Evolutionary conservation across 139 green algal species (phyloP), one percentile per base, ranked within the genome.

Genomic region (Pleodorina starrii): DNA sequence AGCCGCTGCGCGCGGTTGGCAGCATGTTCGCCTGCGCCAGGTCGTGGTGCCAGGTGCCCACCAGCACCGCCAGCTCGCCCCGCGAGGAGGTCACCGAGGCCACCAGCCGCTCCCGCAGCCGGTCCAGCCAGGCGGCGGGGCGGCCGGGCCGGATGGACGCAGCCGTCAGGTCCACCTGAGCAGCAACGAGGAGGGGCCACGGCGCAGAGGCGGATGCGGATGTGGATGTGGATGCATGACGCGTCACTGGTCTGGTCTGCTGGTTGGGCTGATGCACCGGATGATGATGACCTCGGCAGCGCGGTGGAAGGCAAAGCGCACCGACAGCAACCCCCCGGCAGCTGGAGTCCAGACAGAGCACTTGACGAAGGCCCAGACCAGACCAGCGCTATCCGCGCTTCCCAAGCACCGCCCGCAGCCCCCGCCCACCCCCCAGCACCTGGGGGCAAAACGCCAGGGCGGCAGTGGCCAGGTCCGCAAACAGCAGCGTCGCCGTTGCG

Each of bases 371-470:
- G n/a, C n/a, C n/a, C n/a, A n/a, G n/a, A n/a, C n/a, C n/a, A n/a
- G n/a, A n/a, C n/a, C n/a, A n/a, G n/a, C n/a, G n/a, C n/a, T n/a
- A n/a, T n/a, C n/a, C n/a, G n/a, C n/a, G n/a, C n/a, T n/a, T n/a
- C n/a, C n/a, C n/a, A n/a, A n/a, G n/a, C n/a, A n/a, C n/a, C n/a
- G n/a, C n/a, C n/a, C n/a, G n/a, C n/a, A n/a, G n/a, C n/a, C n/a
- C n/a, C n/a, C n/a, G n/a, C n/a, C n/a, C n/a, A n/a, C n/a, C n/a
- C n/a, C n/a, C n/a, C n/a, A n/a, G 7, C 86, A 98, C 96, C 95
- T 99, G 97, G 2, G 97, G 97, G 48, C 91, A 96, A 91, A 99
- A 99, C 23, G 95, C 94, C 14, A 99, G 83, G 43, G 98, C 97
- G 14, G 54, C 46, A 0, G 94, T 97, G 40, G 97, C 97, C 57